Evolutionary conservation across 192 early-diverging fungal species (phyloP), one percentile per base, ranked within the genome.

Genomic region (Kickxella alabastrina): DNA sequence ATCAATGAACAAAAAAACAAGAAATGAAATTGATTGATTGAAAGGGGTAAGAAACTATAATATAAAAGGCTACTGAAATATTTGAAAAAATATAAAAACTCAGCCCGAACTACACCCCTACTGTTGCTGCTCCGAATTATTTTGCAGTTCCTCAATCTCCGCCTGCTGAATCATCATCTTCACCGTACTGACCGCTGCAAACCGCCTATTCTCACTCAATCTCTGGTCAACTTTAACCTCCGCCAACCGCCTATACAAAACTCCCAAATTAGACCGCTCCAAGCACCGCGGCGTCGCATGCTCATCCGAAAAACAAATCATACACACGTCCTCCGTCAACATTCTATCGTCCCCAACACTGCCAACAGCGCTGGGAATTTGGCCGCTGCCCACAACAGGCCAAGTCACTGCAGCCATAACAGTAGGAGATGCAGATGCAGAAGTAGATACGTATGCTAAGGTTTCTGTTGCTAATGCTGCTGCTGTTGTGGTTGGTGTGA

Each of bases 341-440:
- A n/a, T n/a, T n/a, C n/a, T n/a, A n/a, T n/a, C n/a, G n/a, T n/a
- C n/a, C n/a, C n/a, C n/a, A n/a, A n/a, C n/a, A n/a, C n/a, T n/a
- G n/a, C n/a, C n/a, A n/a, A n/a, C n/a, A n/a, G n/a, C n/a, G n/a
- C n/a, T n/a, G n/a, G n/a, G n/a, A n/a, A n/a, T n/a, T n/a, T n/a
- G n/a, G n/a, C n/a, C n/a, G n/a, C n/a, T n/a, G n/a, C n/a, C n/a
- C n/a, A n/a, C n/a, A n/a, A n/a, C n/a, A n/a, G n/a, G n/a, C n/a
- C n/a, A n/a, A n/a, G n/a, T n/a, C n/a, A n/a, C 40, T 42, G 51
- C n/a, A 43, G 52, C 27, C 43, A 41, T 1, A 43, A 41, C 31
- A 34, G 43, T 2, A 22, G 39, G 6, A 25, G 31, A 1, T 24
- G 29, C 42, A 17, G 26, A 7, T 57, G 54, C 26, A 15, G 54